Conservation (phyloP, 108 stramenopile genomes). For the Conticribra guillardii region DNA sequence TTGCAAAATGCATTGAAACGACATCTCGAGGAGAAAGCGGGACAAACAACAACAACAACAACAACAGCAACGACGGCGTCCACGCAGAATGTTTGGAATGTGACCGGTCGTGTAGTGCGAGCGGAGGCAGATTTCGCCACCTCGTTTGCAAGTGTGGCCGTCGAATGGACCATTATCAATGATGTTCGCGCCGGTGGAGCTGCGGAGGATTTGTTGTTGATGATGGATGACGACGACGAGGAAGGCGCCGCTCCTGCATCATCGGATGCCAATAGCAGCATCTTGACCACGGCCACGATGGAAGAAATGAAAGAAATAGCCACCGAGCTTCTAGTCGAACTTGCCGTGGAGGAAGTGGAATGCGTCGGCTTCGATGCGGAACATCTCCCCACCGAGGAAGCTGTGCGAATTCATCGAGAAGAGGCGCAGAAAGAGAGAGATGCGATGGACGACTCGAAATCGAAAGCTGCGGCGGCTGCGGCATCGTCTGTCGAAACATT, state of each 20-base stretch:
- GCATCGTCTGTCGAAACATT: not conserved
- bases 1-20: not conserved
- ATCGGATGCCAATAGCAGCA: not conserved
- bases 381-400: conserved; percentile 31
- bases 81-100: too few relatives aligned
- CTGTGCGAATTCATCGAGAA: conserved; percentile 28
- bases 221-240: too few relatives aligned
- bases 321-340: conserved; percentile 6
- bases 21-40: too few relatives aligned
- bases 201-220: too few relatives aligned
- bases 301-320: not conserved
- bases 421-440: conserved; percentile 3
- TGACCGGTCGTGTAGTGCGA: conserved; percentile 12
- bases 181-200: too few relatives aligned
- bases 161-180: conserved; percentile 16
- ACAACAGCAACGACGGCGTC: not conserved
- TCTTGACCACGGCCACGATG: not conserved
- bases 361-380: conserved; percentile 67
- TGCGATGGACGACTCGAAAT: not conserved
- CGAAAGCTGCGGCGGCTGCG: not conserved
- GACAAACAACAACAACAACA: too few relatives aligned
- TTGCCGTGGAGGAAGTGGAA: conserved; percentile 61
- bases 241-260: not conserved
- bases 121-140: conserved; percentile 42
- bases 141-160: conserved; percentile 22